Conservation (phyloP, 2,329 filamentous ascomycete genomes). For the Penicillium brevicompactum region DNA sequence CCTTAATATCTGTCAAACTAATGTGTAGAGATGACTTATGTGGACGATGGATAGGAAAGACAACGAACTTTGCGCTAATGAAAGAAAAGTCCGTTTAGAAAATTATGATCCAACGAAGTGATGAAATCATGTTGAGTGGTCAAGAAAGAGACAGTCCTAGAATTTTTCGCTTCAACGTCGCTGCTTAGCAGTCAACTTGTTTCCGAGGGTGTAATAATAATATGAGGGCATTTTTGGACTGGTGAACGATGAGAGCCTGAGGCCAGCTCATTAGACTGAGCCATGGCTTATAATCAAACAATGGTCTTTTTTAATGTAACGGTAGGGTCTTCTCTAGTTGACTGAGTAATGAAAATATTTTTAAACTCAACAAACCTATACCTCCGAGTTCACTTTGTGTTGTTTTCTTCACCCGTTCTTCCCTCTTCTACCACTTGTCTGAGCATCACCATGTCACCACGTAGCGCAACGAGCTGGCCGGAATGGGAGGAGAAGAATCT, state of each 20-base stretch:
- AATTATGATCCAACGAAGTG: not conserved
- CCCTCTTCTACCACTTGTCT: not conserved
- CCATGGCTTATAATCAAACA: not conserved
- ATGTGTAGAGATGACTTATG: no score
- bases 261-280: not conserved
- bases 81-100: not conserved
- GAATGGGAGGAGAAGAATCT: conserved; percentile 7
- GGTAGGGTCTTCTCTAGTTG: not conserved
- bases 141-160: not conserved
- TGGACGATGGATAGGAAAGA: no score
- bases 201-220: not conserved
- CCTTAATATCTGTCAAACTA: no score
- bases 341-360: not conserved
- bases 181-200: not conserved
- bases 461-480: not conserved
- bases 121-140: not conserved
- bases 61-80: no score
- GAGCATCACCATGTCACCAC: not conserved
- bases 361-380: not conserved
- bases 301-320: not conserved
- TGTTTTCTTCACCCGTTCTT: not conserved
- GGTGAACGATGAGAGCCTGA: not conserved
- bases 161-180: not conserved
- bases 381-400: not conserved
- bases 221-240: not conserved